Evolutionary conservation across 345 rosid genomes (phyloP).

Genomic region (Citrus cavaleriei): DNA sequence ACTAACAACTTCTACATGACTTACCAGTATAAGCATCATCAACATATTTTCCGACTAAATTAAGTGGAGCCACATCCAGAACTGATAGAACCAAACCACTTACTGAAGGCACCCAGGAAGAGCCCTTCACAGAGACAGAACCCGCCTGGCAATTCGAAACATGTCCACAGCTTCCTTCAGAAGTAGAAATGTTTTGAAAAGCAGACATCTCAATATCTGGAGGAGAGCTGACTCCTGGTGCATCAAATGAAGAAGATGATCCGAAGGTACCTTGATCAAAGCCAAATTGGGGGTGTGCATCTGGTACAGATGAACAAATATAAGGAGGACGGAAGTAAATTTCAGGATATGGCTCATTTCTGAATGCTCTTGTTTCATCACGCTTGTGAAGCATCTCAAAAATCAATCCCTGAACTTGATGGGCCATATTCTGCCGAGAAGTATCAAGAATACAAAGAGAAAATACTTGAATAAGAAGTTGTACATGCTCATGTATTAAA

Average conservation of each 20-base stretch:
- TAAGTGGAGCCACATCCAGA: conserved; percentile 59
- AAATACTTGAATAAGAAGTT: conserved; percentile 84
- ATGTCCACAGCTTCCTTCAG: conserved; percentile 9
- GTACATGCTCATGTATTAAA: conserved; percentile 80
- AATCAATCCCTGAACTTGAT: conserved; percentile 67
- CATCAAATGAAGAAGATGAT: conserved; percentile 16
- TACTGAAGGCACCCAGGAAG: conserved; percentile 44
- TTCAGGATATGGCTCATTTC: conserved; percentile 51
- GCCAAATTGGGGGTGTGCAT: conserved; percentile 19
- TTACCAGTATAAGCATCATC: conserved; percentile 63
- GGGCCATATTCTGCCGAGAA: conserved; percentile 61
- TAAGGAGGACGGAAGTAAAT: conserved; percentile 41
- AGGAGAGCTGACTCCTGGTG: conserved; percentile 9
- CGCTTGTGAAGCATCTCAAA: conserved; percentile 63
- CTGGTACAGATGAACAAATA: conserved; percentile 37
- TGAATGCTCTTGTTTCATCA: conserved; percentile 45
- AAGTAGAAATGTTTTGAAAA: conserved; percentile 18
- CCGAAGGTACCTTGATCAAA: conserved; percentile 17
- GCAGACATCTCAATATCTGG: conserved; percentile 21
- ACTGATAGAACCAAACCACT: conserved; percentile 43
- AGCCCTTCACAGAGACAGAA: conserved; percentile 17
- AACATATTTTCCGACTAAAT: conserved; percentile 53
- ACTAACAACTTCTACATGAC: conserved; percentile 3
- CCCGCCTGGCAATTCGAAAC: conserved; percentile 18
- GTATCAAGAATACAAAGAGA: conserved; percentile 76